Conservation (phyloP, 164 flowering plant genomes). For the Vitis rupestris region DNA sequence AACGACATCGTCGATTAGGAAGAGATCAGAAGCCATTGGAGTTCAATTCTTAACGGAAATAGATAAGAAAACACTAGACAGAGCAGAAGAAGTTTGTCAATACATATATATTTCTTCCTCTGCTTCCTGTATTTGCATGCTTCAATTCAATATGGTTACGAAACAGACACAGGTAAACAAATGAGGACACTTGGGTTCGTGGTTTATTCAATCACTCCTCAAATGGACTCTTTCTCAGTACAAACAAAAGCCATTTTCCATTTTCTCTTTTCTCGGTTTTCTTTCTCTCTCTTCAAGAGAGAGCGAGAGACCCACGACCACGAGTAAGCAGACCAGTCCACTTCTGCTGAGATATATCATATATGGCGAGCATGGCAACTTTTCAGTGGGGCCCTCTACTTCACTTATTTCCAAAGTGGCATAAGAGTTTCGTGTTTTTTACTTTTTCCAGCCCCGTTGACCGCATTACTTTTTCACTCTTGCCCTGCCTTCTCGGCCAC, state of each 20-base stretch:
- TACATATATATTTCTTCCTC: no score
- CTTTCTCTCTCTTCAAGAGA: neutral
- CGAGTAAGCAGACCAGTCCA: neutral
- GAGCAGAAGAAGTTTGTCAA: neutral
- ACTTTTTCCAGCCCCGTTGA: neutral
- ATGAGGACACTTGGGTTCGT: constrained; percentile 8
- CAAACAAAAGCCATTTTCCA: constrained; percentile 6
- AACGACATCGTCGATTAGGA: constrained; percentile 28
- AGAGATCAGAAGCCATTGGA: constrained; percentile 61
- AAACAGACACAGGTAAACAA: neutral
- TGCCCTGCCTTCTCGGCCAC: neutral
- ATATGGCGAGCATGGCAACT: no score
- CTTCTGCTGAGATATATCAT: neutral
- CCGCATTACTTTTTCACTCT: neutral
- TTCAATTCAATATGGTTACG: neutral
- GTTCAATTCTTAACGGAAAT: neutral
- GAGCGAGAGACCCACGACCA: neutral
- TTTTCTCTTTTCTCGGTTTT: neutral
- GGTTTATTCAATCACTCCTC: constrained; percentile 9
- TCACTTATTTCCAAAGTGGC: neutral
- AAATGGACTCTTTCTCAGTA: neutral
- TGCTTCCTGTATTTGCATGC: no score
- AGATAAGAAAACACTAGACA: neutral
- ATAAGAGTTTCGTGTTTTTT: neutral
- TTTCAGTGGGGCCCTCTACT: no score